Percentiles rank a stretch among this genome's conserved stretches.
Evolutionary conservation across 331 rosid species (phyloP).

Genomic region (Quercus phellos): DNA sequence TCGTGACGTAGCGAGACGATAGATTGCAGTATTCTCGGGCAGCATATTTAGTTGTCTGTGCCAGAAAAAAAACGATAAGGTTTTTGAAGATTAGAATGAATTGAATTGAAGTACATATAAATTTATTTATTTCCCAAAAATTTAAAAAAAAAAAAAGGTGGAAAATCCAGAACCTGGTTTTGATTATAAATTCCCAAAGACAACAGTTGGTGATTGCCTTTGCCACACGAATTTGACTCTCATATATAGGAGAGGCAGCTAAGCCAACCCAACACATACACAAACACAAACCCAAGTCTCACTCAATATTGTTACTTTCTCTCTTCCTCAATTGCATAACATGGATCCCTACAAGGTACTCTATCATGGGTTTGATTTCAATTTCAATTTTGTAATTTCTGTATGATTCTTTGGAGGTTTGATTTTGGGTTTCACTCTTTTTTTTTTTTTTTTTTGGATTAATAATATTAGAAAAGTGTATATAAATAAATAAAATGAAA

Average conservation of each 20-base stretch:
- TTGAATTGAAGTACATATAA: too few species aligned
- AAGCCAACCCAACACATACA: too few species aligned
- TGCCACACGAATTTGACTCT: neutral
- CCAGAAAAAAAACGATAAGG: too few species aligned
- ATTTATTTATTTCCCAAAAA: neutral
- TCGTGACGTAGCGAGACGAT: too few species aligned
- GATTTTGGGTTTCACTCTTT: neutral
- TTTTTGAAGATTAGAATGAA: too few species aligned
- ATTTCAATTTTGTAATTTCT: neutral
- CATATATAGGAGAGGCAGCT: too few species aligned
- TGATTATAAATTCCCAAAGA: neutral
- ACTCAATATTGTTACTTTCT: neutral
- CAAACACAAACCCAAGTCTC: too few species aligned
- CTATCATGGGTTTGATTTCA: neutral
- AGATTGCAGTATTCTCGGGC: too few species aligned
- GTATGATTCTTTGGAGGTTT: neutral
- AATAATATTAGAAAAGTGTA: too few species aligned
- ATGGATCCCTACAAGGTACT: slow-evolving; percentile 75
- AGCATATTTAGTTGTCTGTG: too few species aligned
- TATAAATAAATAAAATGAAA: too few species aligned
- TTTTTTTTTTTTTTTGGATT: neutral
- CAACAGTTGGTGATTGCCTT: neutral
- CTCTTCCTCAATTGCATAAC: neutral
- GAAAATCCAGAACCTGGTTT: neutral
- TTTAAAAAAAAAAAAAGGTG: neutral